Conservation (phyloP, 108 stramenopile genomes). For the Aurantiochytrium sp. region DNA sequence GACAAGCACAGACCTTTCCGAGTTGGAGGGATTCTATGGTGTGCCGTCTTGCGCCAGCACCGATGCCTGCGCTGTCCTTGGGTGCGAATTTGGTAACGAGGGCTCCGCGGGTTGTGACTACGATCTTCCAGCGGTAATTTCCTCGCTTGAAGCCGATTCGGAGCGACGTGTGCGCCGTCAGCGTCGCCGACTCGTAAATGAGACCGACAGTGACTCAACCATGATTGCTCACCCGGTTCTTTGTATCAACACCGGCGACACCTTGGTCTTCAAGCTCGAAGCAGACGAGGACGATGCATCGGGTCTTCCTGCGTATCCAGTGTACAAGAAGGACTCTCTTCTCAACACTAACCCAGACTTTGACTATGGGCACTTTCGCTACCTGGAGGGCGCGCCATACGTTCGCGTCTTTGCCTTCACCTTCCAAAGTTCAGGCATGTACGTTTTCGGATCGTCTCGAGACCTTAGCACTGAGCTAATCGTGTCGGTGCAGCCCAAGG, state of each 20-base stretch:
- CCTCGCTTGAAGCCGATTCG: too few species aligned
- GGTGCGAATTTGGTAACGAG: background rate
- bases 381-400: slow-evolving; percentile 16
- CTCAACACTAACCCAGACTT: slow-evolving; percentile 54
- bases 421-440: slow-evolving; percentile 45
- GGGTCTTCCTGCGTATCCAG: slow-evolving; percentile 36
- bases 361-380: slow-evolving; percentile 52
- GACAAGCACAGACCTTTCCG: background rate
- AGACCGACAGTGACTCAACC: background rate
- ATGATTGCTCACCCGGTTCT: slow-evolving; percentile 31
- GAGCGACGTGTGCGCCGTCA: too few species aligned
- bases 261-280: slow-evolving; percentile 43
- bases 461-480: slow-evolving; percentile 16
- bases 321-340: slow-evolving; percentile 57
- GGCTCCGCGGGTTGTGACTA: background rate
- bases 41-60: background rate
- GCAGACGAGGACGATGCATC: background rate
- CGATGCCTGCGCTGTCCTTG: background rate
- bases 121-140: background rate
- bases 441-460: slow-evolving; percentile 46
- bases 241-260: slow-evolving; percentile 43
- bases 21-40: background rate
- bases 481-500: slow-evolving; percentile 41
- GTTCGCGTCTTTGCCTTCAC: slow-evolving; percentile 42
- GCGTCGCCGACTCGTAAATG: too few species aligned